phyloP scores from a whole-genome alignment of 228 moss, liverwort and hornwort genomes.

The Sphagnum fallax region DNA sequence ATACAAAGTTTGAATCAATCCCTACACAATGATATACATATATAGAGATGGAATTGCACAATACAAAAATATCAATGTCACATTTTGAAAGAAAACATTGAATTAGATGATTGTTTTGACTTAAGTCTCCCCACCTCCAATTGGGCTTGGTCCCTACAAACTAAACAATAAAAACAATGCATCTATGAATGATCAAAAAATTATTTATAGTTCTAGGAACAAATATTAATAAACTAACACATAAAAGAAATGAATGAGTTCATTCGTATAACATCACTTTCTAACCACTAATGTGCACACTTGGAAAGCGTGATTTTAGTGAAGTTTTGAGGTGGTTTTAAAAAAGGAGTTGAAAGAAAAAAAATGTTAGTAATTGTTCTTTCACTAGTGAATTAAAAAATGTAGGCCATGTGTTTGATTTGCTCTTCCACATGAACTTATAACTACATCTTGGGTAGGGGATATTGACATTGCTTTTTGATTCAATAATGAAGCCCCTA shows the following conservation, averaged over 20 bases:
- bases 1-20: too few relatives aligned
- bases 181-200: neutral
- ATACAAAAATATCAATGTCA: conserved; percentile 6
- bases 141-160: conserved; percentile 82
- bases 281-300: conserved; percentile 11
- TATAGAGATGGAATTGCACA: too few relatives aligned
- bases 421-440: conserved; percentile 13
- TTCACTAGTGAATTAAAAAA: conserved; percentile 72
- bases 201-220: too few relatives aligned
- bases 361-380: conserved; percentile 76
- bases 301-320: conserved; percentile 77
- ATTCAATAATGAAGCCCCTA: conserved; percentile 46
- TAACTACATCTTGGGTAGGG: conserved; percentile 35
- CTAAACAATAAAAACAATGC: conserved; percentile 24
- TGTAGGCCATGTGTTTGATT: conserved; percentile 34
- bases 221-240: neutral
- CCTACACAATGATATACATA: too few relatives aligned
- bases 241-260: neutral
- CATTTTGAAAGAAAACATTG: conserved; percentile 80
- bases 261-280: too few relatives aligned
- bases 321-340: conserved; percentile 63
- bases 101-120: conserved; percentile 63
- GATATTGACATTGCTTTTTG: conserved; percentile 27
- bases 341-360: conserved; percentile 64
- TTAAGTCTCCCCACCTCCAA: conserved; percentile 90